These are phyloP conservation scores for Globisporangium middletonii DNA, from an alignment of 352 stramenopile genomes.

Conservation along the genomic window DNA sequence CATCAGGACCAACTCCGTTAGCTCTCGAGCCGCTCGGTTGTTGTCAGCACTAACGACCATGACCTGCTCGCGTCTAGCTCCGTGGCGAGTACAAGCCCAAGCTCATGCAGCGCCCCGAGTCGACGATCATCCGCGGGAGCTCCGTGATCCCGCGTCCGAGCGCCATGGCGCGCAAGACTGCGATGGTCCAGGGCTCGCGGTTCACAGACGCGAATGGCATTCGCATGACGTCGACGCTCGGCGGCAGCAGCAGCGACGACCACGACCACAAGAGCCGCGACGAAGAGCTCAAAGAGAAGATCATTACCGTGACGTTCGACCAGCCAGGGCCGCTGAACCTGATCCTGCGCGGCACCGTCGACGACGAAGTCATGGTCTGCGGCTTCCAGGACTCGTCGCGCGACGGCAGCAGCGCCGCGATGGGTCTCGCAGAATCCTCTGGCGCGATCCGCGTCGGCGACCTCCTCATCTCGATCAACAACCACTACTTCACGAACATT, in stretches of 20 bases:
- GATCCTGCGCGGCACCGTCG: conserved; percentile 74
- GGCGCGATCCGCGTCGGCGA: conserved; percentile 78
- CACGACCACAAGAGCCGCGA: conserved; percentile 49
- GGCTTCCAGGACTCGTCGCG: conserved; percentile 51
- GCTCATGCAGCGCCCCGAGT: conserved; percentile 83
- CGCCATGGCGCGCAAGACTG: conserved; percentile 59
- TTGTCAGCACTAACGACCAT: neutral
- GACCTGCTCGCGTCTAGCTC: conserved; percentile 23
- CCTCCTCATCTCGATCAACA: conserved; percentile 83
- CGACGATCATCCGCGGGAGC: conserved; percentile 81
- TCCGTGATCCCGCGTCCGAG: conserved; percentile 74
- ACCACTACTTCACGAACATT: conserved; percentile 85
- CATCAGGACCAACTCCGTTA: too few relatives aligned
- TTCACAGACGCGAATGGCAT: conserved; percentile 81
- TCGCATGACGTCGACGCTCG: conserved; percentile 61
- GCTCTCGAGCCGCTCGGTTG: too few relatives aligned
- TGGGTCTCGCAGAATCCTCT: conserved; percentile 54
- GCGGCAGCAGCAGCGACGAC: conserved; percentile 23
- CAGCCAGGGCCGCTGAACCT: conserved; percentile 63
- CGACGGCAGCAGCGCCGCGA: conserved; percentile 20
- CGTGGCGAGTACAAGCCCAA: conserved; percentile 87
- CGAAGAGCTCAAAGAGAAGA: conserved; percentile 81
- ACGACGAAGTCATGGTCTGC: conserved; percentile 87
- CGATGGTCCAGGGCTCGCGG: conserved; percentile 52
- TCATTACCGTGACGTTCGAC: conserved; percentile 86